Evolutionary conservation across 106 monocot genomes (phyloP).

Genomic region (Vanilla planifolia): DNA sequence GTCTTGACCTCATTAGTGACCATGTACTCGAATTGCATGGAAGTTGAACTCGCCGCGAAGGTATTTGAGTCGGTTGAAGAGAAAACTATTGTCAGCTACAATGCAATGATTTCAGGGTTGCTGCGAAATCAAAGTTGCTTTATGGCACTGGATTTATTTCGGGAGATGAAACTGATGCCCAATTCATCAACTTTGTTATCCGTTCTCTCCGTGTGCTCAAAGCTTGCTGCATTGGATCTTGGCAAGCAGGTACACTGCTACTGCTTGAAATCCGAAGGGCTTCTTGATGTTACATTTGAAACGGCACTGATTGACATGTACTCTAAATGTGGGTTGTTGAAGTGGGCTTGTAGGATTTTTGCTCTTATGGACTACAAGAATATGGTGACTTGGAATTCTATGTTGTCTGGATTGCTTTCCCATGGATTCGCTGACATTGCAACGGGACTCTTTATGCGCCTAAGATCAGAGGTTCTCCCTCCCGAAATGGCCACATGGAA

Average conservation of each 20-base stretch:
- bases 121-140: slow-evolving; percentile 6
- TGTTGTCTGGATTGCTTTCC: slow-evolving; percentile 30
- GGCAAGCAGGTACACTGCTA: slow-evolving; percentile 37
- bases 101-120: slow-evolving; percentile 40
- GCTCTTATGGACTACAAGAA: slow-evolving; percentile 16
- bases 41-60: slow-evolving; percentile 15
- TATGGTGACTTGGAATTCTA: slow-evolving; percentile 34
- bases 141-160: slow-evolving; percentile 25
- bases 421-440: slow-evolving; percentile 13
- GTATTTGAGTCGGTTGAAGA: slow-evolving; percentile 13
- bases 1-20: slow-evolving; percentile 28
- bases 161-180: slow-evolving; percentile 14
- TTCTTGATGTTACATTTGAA: slow-evolving; percentile 18
- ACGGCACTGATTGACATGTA: slow-evolving; percentile 34
- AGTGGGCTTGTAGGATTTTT: slow-evolving; percentile 23
- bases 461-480: slow-evolving; percentile 15
- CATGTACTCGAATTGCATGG: slow-evolving; percentile 23
- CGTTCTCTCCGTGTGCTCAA: slow-evolving; percentile 23
- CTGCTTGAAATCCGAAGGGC: slow-evolving; percentile 11
- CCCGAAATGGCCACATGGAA: slow-evolving; percentile 34
- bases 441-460: slow-evolving; percentile 9
- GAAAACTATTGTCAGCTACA: slow-evolving; percentile 24
- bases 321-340: slow-evolving; percentile 19
- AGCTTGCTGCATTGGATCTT: slow-evolving; percentile 12
- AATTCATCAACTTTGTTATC: slow-evolving; percentile 30